Base-by-base conservation (phyloP, 2,329 filamentous ascomycete species). In the Fusarium pseudoanthophilum region DNA sequence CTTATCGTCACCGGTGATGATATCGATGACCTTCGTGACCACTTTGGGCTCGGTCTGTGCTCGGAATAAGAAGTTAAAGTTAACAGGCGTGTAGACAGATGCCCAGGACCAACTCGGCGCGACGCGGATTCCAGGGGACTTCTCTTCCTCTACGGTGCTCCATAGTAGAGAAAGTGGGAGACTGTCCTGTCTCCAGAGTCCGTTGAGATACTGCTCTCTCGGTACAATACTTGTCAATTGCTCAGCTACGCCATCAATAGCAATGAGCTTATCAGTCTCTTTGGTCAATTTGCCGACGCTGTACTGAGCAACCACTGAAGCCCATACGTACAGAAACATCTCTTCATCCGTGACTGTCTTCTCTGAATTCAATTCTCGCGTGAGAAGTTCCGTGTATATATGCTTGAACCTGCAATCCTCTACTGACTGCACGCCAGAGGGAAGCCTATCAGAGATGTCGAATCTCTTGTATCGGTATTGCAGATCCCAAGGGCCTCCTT, bases 81-180 rank as follows among this genome's bases (percentile, higher is more conserved):
- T 11, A 2, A 64, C 58, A 4, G 57, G 62, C 3, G 46, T 13
- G n/a, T 56, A 26, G 2, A 65, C 43, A 32, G 43, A 64, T 3
- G 64, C 64, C 60, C 64, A 67, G 1, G 64, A 64, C 64, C 64
- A 67, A 39, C 60, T 64, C 2, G 51, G 51, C 11, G 60, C 64
- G 8, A 64, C 16, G 21, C 34, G 28, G 1, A 7, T 51, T 3
- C 13, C 32, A 0, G 60, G 16, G 1, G 16, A 24, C 26, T 24
- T 10, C 3, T 51, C 36, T 32, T 42, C 49, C 21, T 7, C 21
- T n/a, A 4, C 9, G 4, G 49, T 39, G 21, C 16, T 8, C 64
- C 60, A 67, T 7, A 67, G 42, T 26, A 67, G 32, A 11, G 55
- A 57, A 4, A 56, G 60, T 3, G 30, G 37, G 20, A 67, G 51